A percentile compares a stretch with the other conserved stretches of the same genome.
Evolutionary conservation across 2,329 filamentous ascomycete genomes (phyloP).

Genomic region (Remersonia thermophila): DNA sequence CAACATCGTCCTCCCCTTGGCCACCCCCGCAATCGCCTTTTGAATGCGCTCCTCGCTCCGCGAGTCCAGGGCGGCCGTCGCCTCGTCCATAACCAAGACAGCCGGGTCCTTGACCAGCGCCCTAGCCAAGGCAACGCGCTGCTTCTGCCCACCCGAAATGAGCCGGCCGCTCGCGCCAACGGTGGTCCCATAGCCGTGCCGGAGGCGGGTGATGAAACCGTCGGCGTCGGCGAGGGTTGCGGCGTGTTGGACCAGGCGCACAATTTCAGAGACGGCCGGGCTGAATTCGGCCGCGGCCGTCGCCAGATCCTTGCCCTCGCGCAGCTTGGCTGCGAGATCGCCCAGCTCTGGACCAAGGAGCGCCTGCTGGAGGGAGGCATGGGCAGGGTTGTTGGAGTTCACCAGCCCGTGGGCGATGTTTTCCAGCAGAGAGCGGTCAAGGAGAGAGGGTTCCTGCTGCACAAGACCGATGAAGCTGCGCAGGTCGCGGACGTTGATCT

Average conservation of each 20-base stretch:
- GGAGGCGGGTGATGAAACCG: slow-evolving; percentile 40
- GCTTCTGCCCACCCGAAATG: slow-evolving; percentile 48
- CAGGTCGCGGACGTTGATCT: slow-evolving; percentile 33
- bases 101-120: slow-evolving; percentile 44
- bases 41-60: slow-evolving; percentile 44
- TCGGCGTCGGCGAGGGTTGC: slow-evolving; percentile 44
- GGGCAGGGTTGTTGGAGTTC: slow-evolving; percentile 29
- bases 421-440: slow-evolving; percentile 35
- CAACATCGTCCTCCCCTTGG: slow-evolving; percentile 42
- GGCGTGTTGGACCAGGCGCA: slow-evolving; percentile 42
- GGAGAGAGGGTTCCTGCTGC: slow-evolving; percentile 33
- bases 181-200: slow-evolving; percentile 40
- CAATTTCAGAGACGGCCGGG: slow-evolving; percentile 38
- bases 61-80: slow-evolving; percentile 48
- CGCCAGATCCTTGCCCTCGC: slow-evolving; percentile 36
- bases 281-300: slow-evolving; percentile 31
- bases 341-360: slow-evolving; percentile 38
- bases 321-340: slow-evolving; percentile 38
- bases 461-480: slow-evolving; percentile 32
- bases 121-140: slow-evolving; percentile 46
- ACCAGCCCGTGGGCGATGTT: slow-evolving; percentile 40
- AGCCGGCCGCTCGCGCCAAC: slow-evolving; percentile 42
- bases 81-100: slow-evolving; percentile 49
- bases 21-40: slow-evolving; percentile 31
- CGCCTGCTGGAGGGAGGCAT: slow-evolving; percentile 28